These are phyloP conservation scores for Diaporthe australafricana DNA, from an alignment of 2,329 filamentous ascomycete genomes.

Conservation along the genomic window DNA sequence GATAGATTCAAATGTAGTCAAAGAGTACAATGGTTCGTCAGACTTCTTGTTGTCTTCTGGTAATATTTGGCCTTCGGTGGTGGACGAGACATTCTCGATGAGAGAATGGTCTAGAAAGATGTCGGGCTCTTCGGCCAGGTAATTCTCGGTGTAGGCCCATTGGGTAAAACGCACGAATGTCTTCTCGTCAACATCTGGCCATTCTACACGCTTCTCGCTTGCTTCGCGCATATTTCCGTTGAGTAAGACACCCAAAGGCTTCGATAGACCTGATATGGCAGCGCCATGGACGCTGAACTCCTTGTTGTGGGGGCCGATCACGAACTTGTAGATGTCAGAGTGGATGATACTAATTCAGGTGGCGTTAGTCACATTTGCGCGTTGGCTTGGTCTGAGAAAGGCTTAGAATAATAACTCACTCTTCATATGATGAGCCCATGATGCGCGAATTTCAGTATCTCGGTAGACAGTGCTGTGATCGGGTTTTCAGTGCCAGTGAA, in stretches of 20 bases:
- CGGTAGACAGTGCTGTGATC: no score
- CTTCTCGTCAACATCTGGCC: slow-evolving; percentile 38
- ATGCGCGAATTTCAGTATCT: no score
- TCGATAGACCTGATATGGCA: slow-evolving; percentile 31
- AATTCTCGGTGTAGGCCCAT: slow-evolving; percentile 37
- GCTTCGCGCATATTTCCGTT: slow-evolving; percentile 35
- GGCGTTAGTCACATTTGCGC: neutral
- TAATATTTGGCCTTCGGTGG: neutral
- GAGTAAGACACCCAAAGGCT: slow-evolving; percentile 29
- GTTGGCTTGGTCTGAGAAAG: neutral
- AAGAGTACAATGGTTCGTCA: neutral
- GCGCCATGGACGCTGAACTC: slow-evolving; percentile 12
- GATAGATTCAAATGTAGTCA: neutral
- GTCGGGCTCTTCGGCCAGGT: slow-evolving; percentile 30
- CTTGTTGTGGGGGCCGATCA: slow-evolving; percentile 18
- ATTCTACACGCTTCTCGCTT: slow-evolving; percentile 28
- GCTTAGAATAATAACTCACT: neutral
- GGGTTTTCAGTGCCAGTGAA: no score
- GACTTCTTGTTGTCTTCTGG: neutral
- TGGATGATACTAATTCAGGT: slow-evolving; percentile 1
- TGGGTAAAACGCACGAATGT: slow-evolving; percentile 35
- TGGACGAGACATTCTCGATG: neutral
- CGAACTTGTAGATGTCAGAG: slow-evolving; percentile 27
- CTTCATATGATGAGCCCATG: neutral
- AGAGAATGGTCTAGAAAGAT: slow-evolving; percentile 10